Evolutionary conservation across 2,329 filamentous ascomycete genomes (phyloP), one percentile per base, ranked within the genome.

Genomic region (Ophiosphaerella narmari): DNA sequence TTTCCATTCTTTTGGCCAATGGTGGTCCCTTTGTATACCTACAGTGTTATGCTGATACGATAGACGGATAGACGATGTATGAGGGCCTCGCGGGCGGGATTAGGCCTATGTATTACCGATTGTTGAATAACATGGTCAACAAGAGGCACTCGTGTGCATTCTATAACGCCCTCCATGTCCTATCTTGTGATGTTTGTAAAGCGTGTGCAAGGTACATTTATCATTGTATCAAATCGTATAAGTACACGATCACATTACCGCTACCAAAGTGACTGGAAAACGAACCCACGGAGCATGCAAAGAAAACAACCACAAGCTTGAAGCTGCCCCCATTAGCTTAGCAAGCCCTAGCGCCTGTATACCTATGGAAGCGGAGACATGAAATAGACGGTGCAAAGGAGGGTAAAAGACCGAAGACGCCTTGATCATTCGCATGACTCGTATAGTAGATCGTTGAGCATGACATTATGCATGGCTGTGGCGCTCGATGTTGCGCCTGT

Each of bases 371-470:
- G 55, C 59, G 62, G 55, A 62, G 55, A 66, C 59, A 63, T 48
- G 55, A 64, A 68, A 56, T 55, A 66, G 57, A 67, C 54, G 60
- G 52, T 59, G 60, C 39, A 59, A 66, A 61, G 55, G 59, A 65
- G 55, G 54, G 54, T 52, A 59, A 60, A 53, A 53, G 54, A 59
- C 59, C 52, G 50, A 57, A 62, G 51, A 73, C 70, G 68, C 68
- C 70, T 53, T 63, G 57, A 52, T 57, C 60, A 57, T 66, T 69
- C 59, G 63, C 66, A 65, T 69, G 63, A 67, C 60, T 68, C 65
- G 62, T 68, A 52, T 60, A 48, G 53, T 51, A 42, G 52, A 40
- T 55, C 50, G 37, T 54, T 46, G 45, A 49, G 49, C 57, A 44
- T 54, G 53, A 53, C 59, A 54, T 48, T 48, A 54, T 55, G 49